Base-by-base conservation (phyloP, 2,329 filamentous ascomycete species). In the Aspergillus fischeri region DNA sequence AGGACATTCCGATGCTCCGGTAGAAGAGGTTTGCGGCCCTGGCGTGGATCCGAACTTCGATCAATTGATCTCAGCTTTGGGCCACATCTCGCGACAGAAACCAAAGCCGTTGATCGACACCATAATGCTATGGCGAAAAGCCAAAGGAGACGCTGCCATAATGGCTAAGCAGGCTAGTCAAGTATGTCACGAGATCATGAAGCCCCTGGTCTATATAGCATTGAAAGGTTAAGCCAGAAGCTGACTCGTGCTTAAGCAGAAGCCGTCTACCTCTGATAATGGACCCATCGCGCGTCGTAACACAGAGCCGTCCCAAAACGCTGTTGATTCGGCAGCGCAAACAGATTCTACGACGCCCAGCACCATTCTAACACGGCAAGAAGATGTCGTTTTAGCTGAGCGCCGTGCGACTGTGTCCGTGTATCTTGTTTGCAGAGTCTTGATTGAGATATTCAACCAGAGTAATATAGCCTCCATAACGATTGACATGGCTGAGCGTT, bases 101-200 rank as follows among this genome's bases (percentile, higher is more conserved):
- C 95, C 95, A 4, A 97, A 96, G 71, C 90, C 92, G 4, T 77
- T 99, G 52, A 97, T 99, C 67, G 94, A 99, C 74, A 92, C 91
- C 21, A 92, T 99, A 73, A 99, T 99, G 91, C 83, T 96, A 32
- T 99, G 94, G 94, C 87, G 94, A 55, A 97, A 97, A 75, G 90
- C 86, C 63, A 97, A 97, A 78, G 96, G 92, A 63, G 93, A 97
- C 74, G 86, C 89, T 24, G 92, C 92, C 28, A 88, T 85, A 65
- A 84, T 88, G 61, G 87, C 89, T 28, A 78, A 79, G 53, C 77
- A 79, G 50, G 63, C 64, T 24, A 69, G 60, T 54, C 71, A 68
- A 58, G 70, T 75, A 67, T 53, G 65, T 55, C 52, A 48, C 41
- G 51, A 29, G 25, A 57, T 49, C 25, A 47, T 20, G 10, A 25